Evolutionary conservation across 768 basidiomycete species (phyloP).

Genomic region (Galerina sulciceps): DNA sequence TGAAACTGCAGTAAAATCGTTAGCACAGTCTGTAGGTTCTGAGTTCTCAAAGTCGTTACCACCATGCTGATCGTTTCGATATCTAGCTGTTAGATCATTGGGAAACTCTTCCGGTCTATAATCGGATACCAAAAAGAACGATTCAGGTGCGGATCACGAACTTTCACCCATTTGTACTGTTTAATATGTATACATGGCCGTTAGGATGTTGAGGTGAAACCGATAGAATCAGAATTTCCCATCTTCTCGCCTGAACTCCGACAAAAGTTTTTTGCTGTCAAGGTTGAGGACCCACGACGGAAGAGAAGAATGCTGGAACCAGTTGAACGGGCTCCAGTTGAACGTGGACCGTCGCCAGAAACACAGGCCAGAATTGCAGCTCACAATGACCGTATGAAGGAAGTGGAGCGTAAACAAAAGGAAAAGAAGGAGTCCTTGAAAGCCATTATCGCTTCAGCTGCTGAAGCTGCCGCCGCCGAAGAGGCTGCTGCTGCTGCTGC

Average conservation of each 20-base stretch:
- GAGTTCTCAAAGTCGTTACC: background rate
- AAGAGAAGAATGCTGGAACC: too few species aligned
- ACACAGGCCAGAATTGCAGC: background rate
- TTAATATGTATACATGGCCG: background rate
- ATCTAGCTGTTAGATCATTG: slow-evolving; percentile 78
- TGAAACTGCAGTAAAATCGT: slow-evolving; percentile 47
- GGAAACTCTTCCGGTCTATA: slow-evolving; percentile 76
- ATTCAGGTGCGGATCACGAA: slow-evolving; percentile 27
- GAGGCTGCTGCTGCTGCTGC: slow-evolving; percentile 32
- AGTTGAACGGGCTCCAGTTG: too few species aligned
- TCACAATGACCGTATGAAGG: background rate
- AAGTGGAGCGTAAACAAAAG: slow-evolving; percentile 10
- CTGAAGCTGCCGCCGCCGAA: slow-evolving; percentile 33
- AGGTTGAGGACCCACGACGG: too few species aligned
- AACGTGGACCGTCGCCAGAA: background rate
- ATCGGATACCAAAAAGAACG: slow-evolving; percentile 82
- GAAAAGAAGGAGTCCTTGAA: slow-evolving; percentile 31
- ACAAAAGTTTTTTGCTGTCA: too few species aligned
- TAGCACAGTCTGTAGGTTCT: slow-evolving; percentile 66
- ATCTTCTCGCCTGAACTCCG: too few species aligned
- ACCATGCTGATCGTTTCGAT: background rate
- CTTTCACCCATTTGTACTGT: background rate
- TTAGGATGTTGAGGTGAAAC: too few species aligned
- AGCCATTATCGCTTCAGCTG: slow-evolving; percentile 42
- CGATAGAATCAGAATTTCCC: too few species aligned